phyloP scores from a whole-genome alignment of 495 filamentous ascomycete species.

The Aspergillus diversus region DNA sequence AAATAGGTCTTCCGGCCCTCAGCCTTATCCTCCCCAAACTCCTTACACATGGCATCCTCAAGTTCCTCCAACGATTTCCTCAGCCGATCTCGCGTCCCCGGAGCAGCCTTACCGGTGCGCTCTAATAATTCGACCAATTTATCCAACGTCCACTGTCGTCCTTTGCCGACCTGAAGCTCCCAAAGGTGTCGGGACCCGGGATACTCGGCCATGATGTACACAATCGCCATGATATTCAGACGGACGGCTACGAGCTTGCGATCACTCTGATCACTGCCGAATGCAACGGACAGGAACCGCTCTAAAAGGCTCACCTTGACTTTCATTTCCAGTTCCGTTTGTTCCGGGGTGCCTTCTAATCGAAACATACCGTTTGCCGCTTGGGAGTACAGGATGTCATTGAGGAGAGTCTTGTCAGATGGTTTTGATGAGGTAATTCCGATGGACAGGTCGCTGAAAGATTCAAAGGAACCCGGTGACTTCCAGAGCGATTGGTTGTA shows the following conservation, averaged over 20 bases:
- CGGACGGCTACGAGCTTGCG: not conserved
- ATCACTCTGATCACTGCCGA: not conserved
- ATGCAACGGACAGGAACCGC: not conserved
- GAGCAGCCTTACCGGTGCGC: not conserved
- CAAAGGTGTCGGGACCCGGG: conserved; percentile 15
- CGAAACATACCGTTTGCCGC: not conserved
- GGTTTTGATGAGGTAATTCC: not conserved
- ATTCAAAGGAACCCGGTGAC: too few species aligned
- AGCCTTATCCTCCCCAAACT: not conserved
- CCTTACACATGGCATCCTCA: not conserved
- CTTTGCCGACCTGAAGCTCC: conserved; percentile 21
- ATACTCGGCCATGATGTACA: conserved; percentile 15
- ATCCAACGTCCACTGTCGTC: conserved; percentile 3
- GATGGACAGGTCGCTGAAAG: not conserved
- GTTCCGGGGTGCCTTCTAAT: not conserved
- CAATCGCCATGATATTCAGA: conserved; percentile 15
- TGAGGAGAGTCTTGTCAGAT: not conserved
- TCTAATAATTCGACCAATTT: not conserved
- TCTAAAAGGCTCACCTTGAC: not conserved
- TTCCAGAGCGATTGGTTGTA: too few species aligned
- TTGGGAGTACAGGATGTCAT: conserved; percentile 7
- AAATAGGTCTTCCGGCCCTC: not conserved
- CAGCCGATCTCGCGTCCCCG: not conserved
- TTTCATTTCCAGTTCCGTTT: not conserved
- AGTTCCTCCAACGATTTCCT: not conserved